Conservation (phyloP, 441 rosid species). For the Bruguiera hainesii region DNA sequence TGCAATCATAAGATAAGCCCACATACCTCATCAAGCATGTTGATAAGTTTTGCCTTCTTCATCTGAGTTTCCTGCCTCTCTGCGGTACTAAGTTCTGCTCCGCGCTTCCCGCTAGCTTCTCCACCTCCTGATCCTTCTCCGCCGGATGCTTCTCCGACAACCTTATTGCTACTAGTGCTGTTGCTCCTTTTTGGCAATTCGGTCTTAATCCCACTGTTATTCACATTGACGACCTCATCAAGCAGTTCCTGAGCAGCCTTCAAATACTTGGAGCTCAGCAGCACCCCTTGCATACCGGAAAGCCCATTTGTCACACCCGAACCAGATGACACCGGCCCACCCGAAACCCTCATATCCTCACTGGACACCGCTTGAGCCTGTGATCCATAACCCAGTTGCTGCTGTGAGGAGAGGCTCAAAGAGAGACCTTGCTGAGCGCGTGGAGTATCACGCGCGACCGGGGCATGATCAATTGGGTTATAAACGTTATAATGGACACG, state of each 20-base stretch:
- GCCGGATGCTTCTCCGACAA: conserved; percentile 47
- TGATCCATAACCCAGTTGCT: conserved; percentile 50
- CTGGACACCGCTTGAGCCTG: conserved; percentile 43
- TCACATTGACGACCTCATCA: conserved; percentile 88
- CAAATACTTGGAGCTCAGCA: conserved; percentile 83
- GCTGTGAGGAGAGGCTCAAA: conserved; percentile 80
- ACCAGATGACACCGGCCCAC: conserved; percentile 60
- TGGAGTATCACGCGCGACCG: conserved; percentile 54
- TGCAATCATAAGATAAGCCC: background rate
- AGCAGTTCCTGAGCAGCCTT: conserved; percentile 92
- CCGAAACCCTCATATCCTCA: conserved; percentile 53
- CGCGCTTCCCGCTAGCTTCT: conserved; percentile 45
- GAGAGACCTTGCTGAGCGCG: conserved; percentile 88
- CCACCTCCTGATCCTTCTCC: conserved; percentile 52
- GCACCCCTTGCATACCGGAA: conserved; percentile 58
- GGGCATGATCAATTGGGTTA: conserved; percentile 45
- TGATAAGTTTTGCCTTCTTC: conserved; percentile 89
- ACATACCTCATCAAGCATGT: conserved; percentile 92
- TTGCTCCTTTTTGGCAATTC: conserved; percentile 44
- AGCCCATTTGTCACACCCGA: conserved; percentile 74
- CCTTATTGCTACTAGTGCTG: conserved; percentile 30
- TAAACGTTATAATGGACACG: conserved; percentile 75
- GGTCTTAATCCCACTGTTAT: conserved; percentile 39
- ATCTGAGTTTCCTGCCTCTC: conserved; percentile 98
- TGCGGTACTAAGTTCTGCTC: conserved; percentile 61